These are phyloP conservation scores for Leccinum solheimii DNA, from an alignment of 1,284 basidiomycete species.

Conservation along the genomic window DNA sequence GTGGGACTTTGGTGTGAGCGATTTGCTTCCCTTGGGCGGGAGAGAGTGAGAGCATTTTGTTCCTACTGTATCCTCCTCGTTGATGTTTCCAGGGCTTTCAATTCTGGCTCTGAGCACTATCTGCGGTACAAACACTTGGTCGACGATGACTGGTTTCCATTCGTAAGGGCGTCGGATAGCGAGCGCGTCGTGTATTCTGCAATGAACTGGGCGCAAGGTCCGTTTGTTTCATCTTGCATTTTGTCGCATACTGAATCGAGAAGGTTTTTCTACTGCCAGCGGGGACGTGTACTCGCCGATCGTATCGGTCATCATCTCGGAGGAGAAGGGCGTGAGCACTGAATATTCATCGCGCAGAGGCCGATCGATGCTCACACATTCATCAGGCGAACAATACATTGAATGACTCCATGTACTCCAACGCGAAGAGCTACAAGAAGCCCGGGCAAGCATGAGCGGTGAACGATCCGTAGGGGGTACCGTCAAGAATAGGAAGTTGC, in stretches of 20 bases:
- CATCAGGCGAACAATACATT: constrained; percentile 70
- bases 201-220: constrained; percentile 70
- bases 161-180: constrained; percentile 64
- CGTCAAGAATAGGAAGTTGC: constrained; percentile 64
- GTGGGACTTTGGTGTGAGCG: constrained; percentile 60
- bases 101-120: constrained; percentile 50
- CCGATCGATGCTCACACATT: background rate
- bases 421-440: constrained; percentile 47
- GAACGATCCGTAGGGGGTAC: constrained; percentile 63
- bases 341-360: background rate
- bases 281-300: constrained; percentile 40
- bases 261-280: constrained; percentile 57
- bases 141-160: constrained; percentile 50
- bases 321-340: constrained; percentile 50
- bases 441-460: constrained; percentile 50
- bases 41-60: constrained; percentile 52
- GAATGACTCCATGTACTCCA: constrained; percentile 67
- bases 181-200: constrained; percentile 68
- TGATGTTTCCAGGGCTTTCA: constrained; percentile 43
- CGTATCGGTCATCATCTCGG: constrained; percentile 56
- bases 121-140: constrained; percentile 54
- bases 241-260: background rate
- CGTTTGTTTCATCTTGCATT: background rate
- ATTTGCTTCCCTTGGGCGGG: constrained; percentile 70
- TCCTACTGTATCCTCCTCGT: background rate